Base-by-base conservation (phyloP, 208 protist species). In the Wallacemonas sp. region DNA sequence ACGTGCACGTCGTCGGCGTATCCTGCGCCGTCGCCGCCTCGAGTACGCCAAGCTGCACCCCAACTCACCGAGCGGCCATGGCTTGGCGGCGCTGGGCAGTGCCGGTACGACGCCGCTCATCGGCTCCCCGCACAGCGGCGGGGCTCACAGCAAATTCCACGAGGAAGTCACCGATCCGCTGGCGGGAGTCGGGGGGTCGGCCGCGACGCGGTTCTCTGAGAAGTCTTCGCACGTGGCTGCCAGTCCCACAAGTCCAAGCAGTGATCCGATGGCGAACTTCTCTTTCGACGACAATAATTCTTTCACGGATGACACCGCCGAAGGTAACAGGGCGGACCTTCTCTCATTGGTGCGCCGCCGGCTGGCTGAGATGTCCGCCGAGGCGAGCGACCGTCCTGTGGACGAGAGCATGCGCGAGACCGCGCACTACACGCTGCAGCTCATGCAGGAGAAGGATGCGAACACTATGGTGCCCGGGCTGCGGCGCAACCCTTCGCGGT, bases 1-100 rank as follows among this genome's bases (percentile, higher is more conserved):
- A 3, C 50, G 50, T 4, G 50, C 50, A 6, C 50, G 50, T 37
- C 50, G 70, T 61, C 29, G 58, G 65, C 17, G 29, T 67, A 39
- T 50, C 61, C 54, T 68, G 42, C 44, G 38, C 41, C 44, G 62
- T 61, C 17, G 62, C 45, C 30, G 22, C 42, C 53, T 48, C 33
- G 62, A 46, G 45, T 12, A 39, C 12, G 34, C 46, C 33, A 1
- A 57, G 62, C 44, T 15, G 30, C 1, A 45, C 45, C 3, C 33
- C 42, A 39, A 29, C 44, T 38, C 66, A 58, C 37, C 59, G 42
- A 50, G 42, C 42, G 17, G 17, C 42, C 24, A 12, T 19, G 42
- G 17, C 42, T 6, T 50, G 42, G 17, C 17, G 13, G 42, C 6
- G 5, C 42, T 50, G 10, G 12, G 12, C 37, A 50, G n/a, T 21